phyloP scores from a whole-genome alignment of 139 green algal species.

The Volvox africanus region DNA sequence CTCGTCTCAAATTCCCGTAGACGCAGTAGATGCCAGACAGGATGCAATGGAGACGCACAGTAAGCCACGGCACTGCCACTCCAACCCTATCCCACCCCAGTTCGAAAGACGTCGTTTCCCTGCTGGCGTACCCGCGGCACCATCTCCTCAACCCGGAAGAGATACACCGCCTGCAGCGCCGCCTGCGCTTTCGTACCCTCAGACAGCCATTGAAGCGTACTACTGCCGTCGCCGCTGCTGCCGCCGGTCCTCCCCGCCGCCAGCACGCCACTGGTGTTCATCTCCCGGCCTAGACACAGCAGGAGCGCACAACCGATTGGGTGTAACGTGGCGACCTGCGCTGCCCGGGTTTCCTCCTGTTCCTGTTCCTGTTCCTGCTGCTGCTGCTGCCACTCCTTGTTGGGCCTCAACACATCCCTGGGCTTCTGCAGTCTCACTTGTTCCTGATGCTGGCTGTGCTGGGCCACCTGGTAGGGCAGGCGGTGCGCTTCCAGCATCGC shows the following conservation, averaged over 20 bases:
- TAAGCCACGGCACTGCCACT: too few species aligned
- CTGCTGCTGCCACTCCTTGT: not conserved
- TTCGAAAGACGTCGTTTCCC: too few species aligned
- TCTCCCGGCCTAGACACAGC: constrained; percentile 55
- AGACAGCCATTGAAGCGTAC: constrained; percentile 37
- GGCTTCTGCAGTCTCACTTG: not conserved
- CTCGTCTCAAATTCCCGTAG: too few species aligned
- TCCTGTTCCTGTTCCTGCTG: not conserved
- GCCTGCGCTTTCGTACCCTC: constrained; percentile 37
- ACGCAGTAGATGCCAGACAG: too few species aligned
- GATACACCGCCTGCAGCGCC: constrained; percentile 43
- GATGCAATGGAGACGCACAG: too few species aligned
- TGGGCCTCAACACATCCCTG: not conserved
- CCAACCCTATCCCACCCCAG: too few species aligned
- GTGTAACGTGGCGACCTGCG: not conserved
- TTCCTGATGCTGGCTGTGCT: not conserved
- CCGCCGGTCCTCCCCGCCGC: not conserved
- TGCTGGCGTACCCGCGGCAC: constrained; percentile 1
- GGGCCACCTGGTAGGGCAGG: not conserved
- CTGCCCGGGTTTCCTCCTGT: not conserved
- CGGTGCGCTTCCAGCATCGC: constrained; percentile 43
- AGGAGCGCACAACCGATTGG: constrained; percentile 57
- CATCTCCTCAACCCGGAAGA: constrained; percentile 54
- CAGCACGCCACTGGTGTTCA: not conserved
- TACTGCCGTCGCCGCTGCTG: not conserved